Evolutionary conservation across 169 alveolate species (phyloP).

Genomic region (Plasmodium knowlesi): DNA sequence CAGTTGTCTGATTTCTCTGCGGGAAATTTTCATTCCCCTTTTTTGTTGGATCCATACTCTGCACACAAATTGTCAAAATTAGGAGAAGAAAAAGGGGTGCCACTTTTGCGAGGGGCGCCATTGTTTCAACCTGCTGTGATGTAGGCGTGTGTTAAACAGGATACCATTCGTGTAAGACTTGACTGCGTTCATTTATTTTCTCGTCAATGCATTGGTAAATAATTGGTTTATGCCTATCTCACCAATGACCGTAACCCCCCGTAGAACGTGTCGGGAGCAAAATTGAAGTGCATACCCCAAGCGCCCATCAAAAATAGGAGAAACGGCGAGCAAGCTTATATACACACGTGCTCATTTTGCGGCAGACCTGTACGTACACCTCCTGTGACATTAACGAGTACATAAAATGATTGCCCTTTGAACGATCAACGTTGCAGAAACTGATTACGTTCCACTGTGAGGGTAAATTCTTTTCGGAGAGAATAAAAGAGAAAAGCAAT

Average conservation of each 20-base stretch:
- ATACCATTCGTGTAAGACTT: not conserved
- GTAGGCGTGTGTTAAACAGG: not conserved
- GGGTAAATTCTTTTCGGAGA: not conserved
- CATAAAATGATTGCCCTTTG: not conserved
- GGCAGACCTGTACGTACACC: not conserved
- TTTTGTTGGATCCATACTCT: constrained; percentile 49
- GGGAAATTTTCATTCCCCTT: constrained; percentile 71
- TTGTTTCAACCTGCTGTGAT: not conserved
- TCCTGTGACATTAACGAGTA: not conserved
- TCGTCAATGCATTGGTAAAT: not conserved
- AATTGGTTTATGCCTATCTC: not conserved
- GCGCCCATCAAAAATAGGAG: not conserved
- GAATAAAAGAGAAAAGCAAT: not conserved
- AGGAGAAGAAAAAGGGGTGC: not conserved
- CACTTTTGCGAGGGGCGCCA: not conserved
- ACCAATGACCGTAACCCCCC: not conserved
- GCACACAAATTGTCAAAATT: constrained; percentile 4
- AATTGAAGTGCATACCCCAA: not conserved
- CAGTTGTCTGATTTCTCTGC: not conserved
- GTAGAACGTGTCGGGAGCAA: not conserved
- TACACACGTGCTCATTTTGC: not conserved
- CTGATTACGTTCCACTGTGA: not conserved
- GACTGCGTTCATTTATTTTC: not conserved
- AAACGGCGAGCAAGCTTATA: not conserved
- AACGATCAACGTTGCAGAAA: not conserved